Conservation (phyloP, 345 rosid genomes). For the Barbarea vulgaris region DNA sequence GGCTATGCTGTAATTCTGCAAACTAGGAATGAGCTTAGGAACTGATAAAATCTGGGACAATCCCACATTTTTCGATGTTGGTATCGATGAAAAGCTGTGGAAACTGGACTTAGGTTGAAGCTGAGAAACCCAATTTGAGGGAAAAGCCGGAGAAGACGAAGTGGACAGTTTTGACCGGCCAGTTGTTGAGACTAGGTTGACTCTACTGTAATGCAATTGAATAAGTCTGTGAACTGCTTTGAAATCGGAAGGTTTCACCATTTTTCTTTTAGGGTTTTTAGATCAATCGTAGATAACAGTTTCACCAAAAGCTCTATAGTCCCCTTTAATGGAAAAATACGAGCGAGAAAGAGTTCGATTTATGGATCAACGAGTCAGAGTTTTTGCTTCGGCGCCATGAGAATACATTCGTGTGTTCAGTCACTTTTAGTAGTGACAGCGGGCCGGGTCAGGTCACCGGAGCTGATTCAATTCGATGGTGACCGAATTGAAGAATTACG, state of each 20-base stretch:
- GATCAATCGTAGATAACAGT: neutral
- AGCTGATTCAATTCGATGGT: neutral
- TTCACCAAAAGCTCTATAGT: neutral
- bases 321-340: neutral
- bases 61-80: constrained; percentile 40
- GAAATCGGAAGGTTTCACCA: constrained; percentile 51
- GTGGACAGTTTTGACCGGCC: constrained; percentile 35
- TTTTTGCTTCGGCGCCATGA: neutral
- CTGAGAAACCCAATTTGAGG: constrained; percentile 34
- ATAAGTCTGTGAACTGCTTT: constrained; percentile 48
- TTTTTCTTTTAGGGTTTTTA: neutral
- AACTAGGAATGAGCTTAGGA: constrained; percentile 16
- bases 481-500: neutral
- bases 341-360: neutral
- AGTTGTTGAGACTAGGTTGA: constrained; percentile 18
- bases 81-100: constrained; percentile 37
- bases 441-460: too few species aligned
- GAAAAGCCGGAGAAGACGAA: constrained; percentile 26
- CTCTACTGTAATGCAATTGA: constrained; percentile 38
- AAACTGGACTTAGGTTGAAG: constrained; percentile 32
- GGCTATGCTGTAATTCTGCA: constrained; percentile 3
- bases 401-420: neutral
- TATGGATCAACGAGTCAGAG: neutral
- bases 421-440: too few species aligned
- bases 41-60: constrained; percentile 43